Conservation (phyloP, 2,329 filamentous ascomycete species). For the Aspergillus neotritici region DNA sequence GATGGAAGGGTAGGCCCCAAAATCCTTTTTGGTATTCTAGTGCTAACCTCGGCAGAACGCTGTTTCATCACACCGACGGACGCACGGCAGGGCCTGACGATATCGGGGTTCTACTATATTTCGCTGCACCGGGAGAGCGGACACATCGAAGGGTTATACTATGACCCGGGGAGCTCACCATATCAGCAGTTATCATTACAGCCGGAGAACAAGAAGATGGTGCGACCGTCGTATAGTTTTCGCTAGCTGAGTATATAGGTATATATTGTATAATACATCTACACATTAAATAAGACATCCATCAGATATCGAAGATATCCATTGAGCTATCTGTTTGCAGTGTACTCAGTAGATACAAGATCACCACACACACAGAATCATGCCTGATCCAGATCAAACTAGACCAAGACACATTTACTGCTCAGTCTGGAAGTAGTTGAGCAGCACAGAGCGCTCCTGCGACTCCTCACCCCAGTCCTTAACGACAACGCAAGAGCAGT, state of each 20-base stretch:
- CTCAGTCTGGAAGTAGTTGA: conserved; percentile 99
- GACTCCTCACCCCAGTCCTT: conserved; percentile 99
- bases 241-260: conserved; percentile 21
- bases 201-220: conserved; percentile 37
- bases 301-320: not conserved
- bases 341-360: too few species aligned
- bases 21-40: not conserved
- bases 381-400: conserved; percentile 9
- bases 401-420: conserved; percentile 34
- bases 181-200: conserved; percentile 44
- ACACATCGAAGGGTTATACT: conserved; percentile 45
- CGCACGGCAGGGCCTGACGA: conserved; percentile 44
- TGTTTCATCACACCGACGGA: conserved; percentile 46
- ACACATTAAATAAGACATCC: too few species aligned
- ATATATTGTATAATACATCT: not conserved
- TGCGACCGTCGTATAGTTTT: conserved; percentile 40
- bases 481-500: conserved; percentile 99
- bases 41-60: conserved; percentile 31
- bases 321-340: too few species aligned
- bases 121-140: conserved; percentile 43
- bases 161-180: conserved; percentile 46
- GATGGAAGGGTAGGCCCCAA: conserved; percentile 46
- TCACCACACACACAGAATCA: too few species aligned
- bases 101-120: conserved; percentile 49
- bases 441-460: conserved; percentile 95